A percentile compares a stretch with the other conserved stretches of the same genome.
Conservation (phyloP, 768 basidiomycete species). For the Cantharellus cinnabarinus region DNA sequence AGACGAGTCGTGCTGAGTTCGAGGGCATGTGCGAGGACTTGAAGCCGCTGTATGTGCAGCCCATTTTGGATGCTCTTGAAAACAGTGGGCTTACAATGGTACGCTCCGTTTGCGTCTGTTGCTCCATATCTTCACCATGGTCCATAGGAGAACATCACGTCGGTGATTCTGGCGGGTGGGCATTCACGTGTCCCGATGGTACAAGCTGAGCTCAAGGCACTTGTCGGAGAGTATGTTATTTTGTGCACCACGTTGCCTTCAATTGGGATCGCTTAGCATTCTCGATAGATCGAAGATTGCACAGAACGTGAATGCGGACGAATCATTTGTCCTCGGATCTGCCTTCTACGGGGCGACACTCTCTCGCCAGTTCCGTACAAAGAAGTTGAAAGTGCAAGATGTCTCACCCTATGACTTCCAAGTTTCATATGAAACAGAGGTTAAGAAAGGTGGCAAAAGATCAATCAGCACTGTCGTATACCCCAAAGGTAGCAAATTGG, state of each 20-base stretch:
- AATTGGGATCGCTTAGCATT: not conserved
- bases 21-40: conserved; percentile 55
- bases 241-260: not conserved
- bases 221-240: conserved; percentile 52
- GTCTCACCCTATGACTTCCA: conserved; percentile 54
- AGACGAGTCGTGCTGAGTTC: conserved; percentile 57
- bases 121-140: conserved; percentile 2
- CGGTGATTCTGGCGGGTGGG: conserved; percentile 87
- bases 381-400: conserved; percentile 74
- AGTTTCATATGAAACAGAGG: conserved; percentile 51
- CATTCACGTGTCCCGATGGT: conserved; percentile 81
- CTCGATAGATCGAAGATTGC: conserved; percentile 54
- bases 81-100: conserved; percentile 50
- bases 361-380: conserved; percentile 84
- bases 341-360: conserved; percentile 80
- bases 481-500: conserved; percentile 52
- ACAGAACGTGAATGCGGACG: conserved; percentile 90
- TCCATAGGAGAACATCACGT: conserved; percentile 52
- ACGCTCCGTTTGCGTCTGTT: conserved; percentile 11
- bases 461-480: conserved; percentile 63
- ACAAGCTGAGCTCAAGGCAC: conserved; percentile 53
- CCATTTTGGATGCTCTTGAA: conserved; percentile 52
- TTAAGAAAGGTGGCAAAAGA: conserved; percentile 23
- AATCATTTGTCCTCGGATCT: conserved; percentile 84
- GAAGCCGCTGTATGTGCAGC: conserved; percentile 38